These are phyloP conservation scores for Mycena floridula DNA, from an alignment of 768 basidiomycete genomes.

Conservation along the genomic window DNA sequence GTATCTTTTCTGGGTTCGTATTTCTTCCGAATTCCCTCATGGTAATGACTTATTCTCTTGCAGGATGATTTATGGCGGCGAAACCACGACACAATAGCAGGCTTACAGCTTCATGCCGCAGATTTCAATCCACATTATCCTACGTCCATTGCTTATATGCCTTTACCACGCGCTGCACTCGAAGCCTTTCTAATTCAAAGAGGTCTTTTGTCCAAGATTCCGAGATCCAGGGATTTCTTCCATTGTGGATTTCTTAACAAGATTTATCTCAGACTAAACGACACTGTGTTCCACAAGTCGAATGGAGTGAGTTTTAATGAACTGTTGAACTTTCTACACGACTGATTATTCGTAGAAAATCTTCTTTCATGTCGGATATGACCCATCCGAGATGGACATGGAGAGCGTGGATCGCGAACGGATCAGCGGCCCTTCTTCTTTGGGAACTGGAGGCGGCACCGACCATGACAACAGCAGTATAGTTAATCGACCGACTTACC, in stretches of 20 bases:
- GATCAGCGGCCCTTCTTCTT: slow-evolving; percentile 39
- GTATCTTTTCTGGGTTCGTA: slow-evolving; percentile 71
- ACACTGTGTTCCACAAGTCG: slow-evolving; percentile 52
- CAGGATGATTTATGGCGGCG: slow-evolving; percentile 76
- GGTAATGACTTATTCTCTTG: slow-evolving; percentile 2
- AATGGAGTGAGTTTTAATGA: slow-evolving; percentile 32
- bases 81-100: slow-evolving; percentile 52
- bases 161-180: slow-evolving; percentile 56
- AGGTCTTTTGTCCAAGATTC: slow-evolving; percentile 44
- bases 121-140: slow-evolving; percentile 73
- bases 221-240: slow-evolving; percentile 42
- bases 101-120: slow-evolving; percentile 37
- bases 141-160: slow-evolving; percentile 67
- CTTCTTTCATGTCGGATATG: slow-evolving; percentile 55
- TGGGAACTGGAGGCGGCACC: slow-evolving; percentile 61
- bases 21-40: not conserved
- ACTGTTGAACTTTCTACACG: not conserved
- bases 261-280: slow-evolving; percentile 65
- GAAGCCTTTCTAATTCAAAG: slow-evolving; percentile 61
- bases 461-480: slow-evolving; percentile 62
- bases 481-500: slow-evolving; percentile 53
- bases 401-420: slow-evolving; percentile 54
- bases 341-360: slow-evolving; percentile 38
- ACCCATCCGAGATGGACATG: slow-evolving; percentile 51
- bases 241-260: slow-evolving; percentile 67